Conservation (phyloP, 2,329 filamentous ascomycete species). For the Aspergillus thermomutatus region DNA sequence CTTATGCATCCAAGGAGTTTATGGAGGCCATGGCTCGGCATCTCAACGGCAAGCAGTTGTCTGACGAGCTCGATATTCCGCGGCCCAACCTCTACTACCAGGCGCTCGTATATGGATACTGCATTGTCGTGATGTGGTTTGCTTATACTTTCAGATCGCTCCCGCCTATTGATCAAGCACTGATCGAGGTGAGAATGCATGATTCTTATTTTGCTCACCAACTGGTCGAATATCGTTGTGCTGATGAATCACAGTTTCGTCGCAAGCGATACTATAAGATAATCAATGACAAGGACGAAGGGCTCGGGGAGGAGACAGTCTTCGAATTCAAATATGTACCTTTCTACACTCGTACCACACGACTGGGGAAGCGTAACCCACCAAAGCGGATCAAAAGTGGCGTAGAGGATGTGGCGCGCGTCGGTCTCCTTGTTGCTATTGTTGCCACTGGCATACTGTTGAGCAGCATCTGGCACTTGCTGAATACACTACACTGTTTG, state of each 20-base stretch:
- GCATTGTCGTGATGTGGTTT: conserved; percentile 59
- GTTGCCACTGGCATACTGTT: conserved; percentile 7
- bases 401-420: conserved; percentile 22
- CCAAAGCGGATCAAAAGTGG: conserved; percentile 21
- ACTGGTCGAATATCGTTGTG: background rate
- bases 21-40: conserved; percentile 66
- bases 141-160: conserved; percentile 48
- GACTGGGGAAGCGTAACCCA: conserved; percentile 21
- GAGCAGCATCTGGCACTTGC: background rate
- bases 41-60: conserved; percentile 65
- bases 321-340: conserved; percentile 67
- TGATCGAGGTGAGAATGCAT: conserved; percentile 46
- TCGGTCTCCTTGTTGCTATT: conserved; percentile 24
- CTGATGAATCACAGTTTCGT: conserved; percentile 28
- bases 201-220: background rate
- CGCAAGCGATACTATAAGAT: conserved; percentile 56
- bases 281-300: conserved; percentile 62
- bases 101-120: conserved; percentile 61
- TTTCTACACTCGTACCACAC: conserved; percentile 24
- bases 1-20: conserved; percentile 63
- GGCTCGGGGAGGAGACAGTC: conserved; percentile 58
- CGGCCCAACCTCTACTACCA: conserved; percentile 57
- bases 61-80: conserved; percentile 57
- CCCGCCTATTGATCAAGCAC: conserved; percentile 47
- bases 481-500: background rate